Conservation (phyloP, 345 rosid genomes). For the Xanthoceras sorbifolium region DNA sequence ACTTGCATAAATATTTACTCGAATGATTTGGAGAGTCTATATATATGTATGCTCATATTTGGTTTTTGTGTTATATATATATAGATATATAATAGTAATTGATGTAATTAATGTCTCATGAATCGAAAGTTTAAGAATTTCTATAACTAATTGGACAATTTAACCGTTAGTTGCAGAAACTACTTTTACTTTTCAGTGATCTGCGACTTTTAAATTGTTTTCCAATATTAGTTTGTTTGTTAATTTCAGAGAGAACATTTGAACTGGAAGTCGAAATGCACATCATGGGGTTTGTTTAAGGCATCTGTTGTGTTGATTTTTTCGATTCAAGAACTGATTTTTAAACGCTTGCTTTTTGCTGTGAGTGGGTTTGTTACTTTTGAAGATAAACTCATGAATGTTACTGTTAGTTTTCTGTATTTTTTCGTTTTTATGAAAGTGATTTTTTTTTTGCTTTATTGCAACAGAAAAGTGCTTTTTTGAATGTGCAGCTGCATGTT, state of each 20-base stretch:
- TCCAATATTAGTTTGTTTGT: not conserved
- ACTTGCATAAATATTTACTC: too few relatives aligned
- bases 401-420: not conserved
- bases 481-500: not conserved
- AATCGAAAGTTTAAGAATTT: not conserved
- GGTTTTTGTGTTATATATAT: too few relatives aligned
- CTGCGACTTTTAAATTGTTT: not conserved
- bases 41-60: too few relatives aligned
- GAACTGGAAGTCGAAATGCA: too few relatives aligned
- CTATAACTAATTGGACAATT: not conserved
- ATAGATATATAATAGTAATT: too few relatives aligned
- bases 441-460: not conserved
- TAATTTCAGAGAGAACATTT: not conserved
- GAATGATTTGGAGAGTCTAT: too few relatives aligned
- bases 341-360: not conserved
- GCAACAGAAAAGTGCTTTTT: not conserved
- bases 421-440: not conserved
- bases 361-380: too few relatives aligned
- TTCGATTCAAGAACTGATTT: too few relatives aligned
- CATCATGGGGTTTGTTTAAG: too few relatives aligned
- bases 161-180: too few relatives aligned
- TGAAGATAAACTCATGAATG: not conserved
- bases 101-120: not conserved
- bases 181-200: not conserved
- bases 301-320: too few relatives aligned